These are phyloP conservation scores for Neurospora sp. DNA, from an alignment of 495 filamentous ascomycete genomes.

Conservation along the genomic window DNA sequence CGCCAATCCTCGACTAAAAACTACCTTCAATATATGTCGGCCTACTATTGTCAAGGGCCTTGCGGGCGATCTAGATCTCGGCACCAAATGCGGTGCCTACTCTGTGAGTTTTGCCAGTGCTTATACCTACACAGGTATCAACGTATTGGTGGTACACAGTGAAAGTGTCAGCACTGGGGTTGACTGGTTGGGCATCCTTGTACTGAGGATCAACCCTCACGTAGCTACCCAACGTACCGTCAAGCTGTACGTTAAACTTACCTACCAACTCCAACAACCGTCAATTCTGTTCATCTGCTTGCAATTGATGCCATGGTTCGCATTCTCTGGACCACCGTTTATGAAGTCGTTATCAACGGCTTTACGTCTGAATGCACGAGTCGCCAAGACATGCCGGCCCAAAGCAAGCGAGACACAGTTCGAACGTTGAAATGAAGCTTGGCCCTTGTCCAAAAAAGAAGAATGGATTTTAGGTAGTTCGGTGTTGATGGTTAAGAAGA, in stretches of 20 bases:
- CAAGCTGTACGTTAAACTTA: background rate
- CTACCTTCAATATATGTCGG: too few species aligned
- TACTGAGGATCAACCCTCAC: background rate
- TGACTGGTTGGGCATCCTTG: background rate
- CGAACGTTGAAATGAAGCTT: background rate
- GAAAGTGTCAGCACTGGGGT: background rate
- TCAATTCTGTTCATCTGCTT: background rate
- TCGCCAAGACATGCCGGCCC: background rate
- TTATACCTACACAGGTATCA: rapidly evolving
- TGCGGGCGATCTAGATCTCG: rapidly evolving
- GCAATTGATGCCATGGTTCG: background rate
- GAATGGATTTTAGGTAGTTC: too few species aligned
- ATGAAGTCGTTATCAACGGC: background rate
- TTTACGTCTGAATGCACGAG: background rate
- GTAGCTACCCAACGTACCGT: background rate
- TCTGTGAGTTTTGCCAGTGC: rapidly evolving
- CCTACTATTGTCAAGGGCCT: background rate
- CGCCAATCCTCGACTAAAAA: too few species aligned
- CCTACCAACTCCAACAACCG: background rate
- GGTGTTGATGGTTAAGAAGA: too few species aligned
- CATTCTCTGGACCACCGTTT: background rate
- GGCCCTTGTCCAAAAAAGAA: too few species aligned
- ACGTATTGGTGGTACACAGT: background rate
- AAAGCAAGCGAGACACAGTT: background rate
- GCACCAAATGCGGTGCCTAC: background rate